A percentile compares a stretch with the other conserved stretches of the same genome.
Conservation (phyloP, 225 moss, liverwort and hornwort genomes). For the Polytrichum formosum region DNA sequence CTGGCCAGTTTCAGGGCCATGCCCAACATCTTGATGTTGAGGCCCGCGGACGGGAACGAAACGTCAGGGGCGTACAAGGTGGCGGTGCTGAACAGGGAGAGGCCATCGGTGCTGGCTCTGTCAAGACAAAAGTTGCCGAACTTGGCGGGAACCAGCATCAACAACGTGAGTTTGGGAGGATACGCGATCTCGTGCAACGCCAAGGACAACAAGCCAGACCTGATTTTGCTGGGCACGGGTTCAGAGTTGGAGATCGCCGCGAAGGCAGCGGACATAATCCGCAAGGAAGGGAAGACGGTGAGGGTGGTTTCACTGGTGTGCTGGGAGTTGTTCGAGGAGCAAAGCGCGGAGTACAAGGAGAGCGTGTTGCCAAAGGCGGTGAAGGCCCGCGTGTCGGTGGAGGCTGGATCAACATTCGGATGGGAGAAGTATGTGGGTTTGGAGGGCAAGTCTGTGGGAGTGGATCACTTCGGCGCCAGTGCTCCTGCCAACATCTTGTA, state of each 20-base stretch:
- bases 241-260: constrained; percentile 83
- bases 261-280: constrained; percentile 64
- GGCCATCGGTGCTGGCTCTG: constrained; percentile 65
- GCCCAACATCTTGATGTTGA: constrained; percentile 80
- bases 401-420: constrained; percentile 85
- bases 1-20: constrained; percentile 92
- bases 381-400: constrained; percentile 70
- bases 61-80: constrained; percentile 85
- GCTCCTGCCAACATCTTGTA: constrained; percentile 63
- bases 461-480: constrained; percentile 77
- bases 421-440: constrained; percentile 72
- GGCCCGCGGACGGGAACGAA: constrained; percentile 91
- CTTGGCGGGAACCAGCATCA: constrained; percentile 57
- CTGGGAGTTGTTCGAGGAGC: constrained; percentile 87
- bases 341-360: constrained; percentile 89
- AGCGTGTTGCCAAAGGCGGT: constrained; percentile 51
- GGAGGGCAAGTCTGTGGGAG: constrained; percentile 48
- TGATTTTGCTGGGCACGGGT: constrained; percentile 71
- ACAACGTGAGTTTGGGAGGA: constrained; percentile 55
- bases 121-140: constrained; percentile 84
- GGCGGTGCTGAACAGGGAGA: constrained; percentile 65
- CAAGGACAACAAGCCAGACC: constrained; percentile 67
- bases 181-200: constrained; percentile 53
- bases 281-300: constrained; percentile 72
- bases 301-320: constrained; percentile 63